Conservation (phyloP, 805 yeast species). For the Komagataella pseudopastoris region DNA sequence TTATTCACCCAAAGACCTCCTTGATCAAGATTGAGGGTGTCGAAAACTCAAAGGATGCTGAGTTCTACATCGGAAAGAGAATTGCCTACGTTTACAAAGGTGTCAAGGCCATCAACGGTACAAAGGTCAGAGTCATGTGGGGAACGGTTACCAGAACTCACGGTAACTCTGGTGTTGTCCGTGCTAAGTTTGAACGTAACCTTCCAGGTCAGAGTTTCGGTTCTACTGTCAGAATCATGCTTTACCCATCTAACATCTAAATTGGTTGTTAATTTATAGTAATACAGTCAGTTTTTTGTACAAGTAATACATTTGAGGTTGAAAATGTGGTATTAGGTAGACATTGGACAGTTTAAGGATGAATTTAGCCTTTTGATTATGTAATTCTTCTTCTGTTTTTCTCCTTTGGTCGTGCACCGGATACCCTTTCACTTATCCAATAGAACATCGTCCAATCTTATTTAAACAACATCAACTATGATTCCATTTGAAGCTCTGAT, state of each 20-base stretch:
- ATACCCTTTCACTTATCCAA: background rate
- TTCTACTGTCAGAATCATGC: conserved; percentile 99
- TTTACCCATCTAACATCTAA: conserved; percentile 99
- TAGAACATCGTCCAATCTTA: background rate
- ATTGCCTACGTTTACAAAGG: conserved; percentile 99
- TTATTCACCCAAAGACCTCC: conserved; percentile 96
- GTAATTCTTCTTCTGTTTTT: background rate
- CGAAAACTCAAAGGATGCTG: conserved; percentile 80
- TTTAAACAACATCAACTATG: conserved; percentile 17
- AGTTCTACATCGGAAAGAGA: conserved; percentile 99
- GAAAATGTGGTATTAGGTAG: background rate
- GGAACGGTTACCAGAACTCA: conserved; percentile 98
- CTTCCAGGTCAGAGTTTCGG: conserved; percentile 99
- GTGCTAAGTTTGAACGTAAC: conserved; percentile 98
- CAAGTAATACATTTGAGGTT: background rate
- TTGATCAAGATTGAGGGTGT: conserved; percentile 97
- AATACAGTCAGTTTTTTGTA: background rate
- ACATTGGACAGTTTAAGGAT: no score
- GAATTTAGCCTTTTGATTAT: background rate
- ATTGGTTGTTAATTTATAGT: conserved; percentile 2
- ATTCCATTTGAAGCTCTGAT: conserved; percentile 60
- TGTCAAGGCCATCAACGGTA: conserved; percentile 93
- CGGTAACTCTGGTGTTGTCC: conserved; percentile 96
- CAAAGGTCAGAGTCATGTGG: conserved; percentile 99
- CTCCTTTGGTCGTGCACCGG: background rate